Conservation (phyloP, 306 rosid genomes). For the Herpetospermum pedunculosum region DNA sequence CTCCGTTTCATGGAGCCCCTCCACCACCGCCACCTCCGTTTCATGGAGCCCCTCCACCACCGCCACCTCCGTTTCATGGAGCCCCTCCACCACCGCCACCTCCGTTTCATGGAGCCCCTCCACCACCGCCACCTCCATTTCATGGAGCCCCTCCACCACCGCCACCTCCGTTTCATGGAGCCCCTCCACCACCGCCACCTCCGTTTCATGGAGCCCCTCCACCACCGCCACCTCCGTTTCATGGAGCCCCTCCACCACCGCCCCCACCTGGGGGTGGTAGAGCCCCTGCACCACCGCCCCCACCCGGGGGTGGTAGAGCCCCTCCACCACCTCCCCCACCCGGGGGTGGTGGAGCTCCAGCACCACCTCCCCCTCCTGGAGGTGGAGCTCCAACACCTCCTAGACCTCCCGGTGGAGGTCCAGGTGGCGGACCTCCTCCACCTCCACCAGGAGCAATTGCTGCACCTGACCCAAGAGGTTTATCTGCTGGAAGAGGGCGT, state of each 20-base stretch:
- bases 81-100: slow-evolving; percentile 25
- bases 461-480: slow-evolving; percentile 39
- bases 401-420: slow-evolving; percentile 12
- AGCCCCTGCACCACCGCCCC: slow-evolving; percentile 27
- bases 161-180: slow-evolving; percentile 8
- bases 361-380: slow-evolving; percentile 8
- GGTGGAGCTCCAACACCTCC: slow-evolving; percentile 6
- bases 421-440: slow-evolving; percentile 48
- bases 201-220: background rate
- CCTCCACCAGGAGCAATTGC: slow-evolving; percentile 50
- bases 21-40: slow-evolving; percentile 28
- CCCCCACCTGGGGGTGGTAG: slow-evolving; percentile 19
- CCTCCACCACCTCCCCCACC: slow-evolving; percentile 26
- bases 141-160: slow-evolving; percentile 13
- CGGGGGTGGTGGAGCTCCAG: slow-evolving; percentile 7
- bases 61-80: slow-evolving; percentile 2
- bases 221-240: slow-evolving; percentile 13
- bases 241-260: slow-evolving; percentile 41
- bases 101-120: slow-evolving; percentile 10
- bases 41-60: slow-evolving; percentile 12
- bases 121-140: slow-evolving; percentile 23
- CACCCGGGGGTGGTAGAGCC: background rate
- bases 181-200: slow-evolving; percentile 6
- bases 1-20: background rate
- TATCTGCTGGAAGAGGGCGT: slow-evolving; percentile 66